Evolutionary conservation across 306 rosid genomes (phyloP).

Genomic region (Dryas drummondii): DNA sequence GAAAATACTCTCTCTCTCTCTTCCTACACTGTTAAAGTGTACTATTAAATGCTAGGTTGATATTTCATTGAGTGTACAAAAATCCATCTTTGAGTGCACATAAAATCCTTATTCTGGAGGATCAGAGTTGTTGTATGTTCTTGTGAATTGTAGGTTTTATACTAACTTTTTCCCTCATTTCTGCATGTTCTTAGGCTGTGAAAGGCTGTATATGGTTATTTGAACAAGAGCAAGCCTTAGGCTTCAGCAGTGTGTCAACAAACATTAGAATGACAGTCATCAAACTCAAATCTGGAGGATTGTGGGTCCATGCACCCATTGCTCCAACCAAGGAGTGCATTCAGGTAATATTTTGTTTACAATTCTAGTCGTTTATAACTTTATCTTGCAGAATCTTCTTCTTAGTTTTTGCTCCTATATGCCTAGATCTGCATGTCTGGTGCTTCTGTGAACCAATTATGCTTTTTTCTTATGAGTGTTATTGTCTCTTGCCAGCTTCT

Average conservation of each 20-base stretch:
- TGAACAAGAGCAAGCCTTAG: slow-evolving; percentile 97
- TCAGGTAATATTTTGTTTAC: slow-evolving; percentile 53
- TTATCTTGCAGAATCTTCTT: background rate
- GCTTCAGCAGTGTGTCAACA: slow-evolving; percentile 98
- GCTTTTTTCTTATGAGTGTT: slow-evolving; percentile 16
- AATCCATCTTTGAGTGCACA: background rate
- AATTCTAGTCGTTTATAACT: slow-evolving; percentile 15
- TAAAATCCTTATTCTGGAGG: background rate
- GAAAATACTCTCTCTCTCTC: background rate
- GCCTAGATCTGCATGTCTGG: background rate
- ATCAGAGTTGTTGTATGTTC: slow-evolving; percentile 6
- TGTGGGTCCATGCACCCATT: slow-evolving; percentile 97
- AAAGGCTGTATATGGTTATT: slow-evolving; percentile 88
- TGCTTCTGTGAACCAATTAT: background rate
- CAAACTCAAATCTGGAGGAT: slow-evolving; percentile 93
- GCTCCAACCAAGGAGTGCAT: slow-evolving; percentile 99
- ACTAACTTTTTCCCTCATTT: slow-evolving; percentile 18
- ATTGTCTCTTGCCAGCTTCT: slow-evolving; percentile 58
- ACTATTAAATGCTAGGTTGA: no score
- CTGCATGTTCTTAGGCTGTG: slow-evolving; percentile 57
- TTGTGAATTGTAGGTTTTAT: slow-evolving; percentile 20
- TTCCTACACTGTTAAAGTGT: no score
- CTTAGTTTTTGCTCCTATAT: background rate
- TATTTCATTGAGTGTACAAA: background rate
- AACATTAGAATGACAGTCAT: slow-evolving; percentile 95